Base-by-base conservation (phyloP, 2,329 filamentous ascomycete species). In the Verticillium nonalfalfae region DNA sequence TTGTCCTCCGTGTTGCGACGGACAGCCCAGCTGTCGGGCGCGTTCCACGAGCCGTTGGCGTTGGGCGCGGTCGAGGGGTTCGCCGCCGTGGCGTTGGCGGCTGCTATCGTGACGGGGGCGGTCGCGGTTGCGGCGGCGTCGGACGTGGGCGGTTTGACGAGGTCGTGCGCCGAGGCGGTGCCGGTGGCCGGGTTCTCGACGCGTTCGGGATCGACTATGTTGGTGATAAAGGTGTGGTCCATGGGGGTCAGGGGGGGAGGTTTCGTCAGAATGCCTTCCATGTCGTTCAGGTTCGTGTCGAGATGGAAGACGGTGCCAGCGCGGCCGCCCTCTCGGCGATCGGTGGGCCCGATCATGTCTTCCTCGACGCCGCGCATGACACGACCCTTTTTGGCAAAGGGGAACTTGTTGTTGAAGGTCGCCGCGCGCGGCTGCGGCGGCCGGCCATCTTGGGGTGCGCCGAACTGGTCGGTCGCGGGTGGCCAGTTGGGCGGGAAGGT, bases 11-110 rank as follows among this genome's bases (percentile, higher is more conserved):
- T 85, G 55, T 81, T 81, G 63, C 87, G 88, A 67, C 90, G 91
- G 33, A 98, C 94, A 58, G 91, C 93, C 95, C 95, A 99, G 72
- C 93, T 97, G 73, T 98, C 94, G 1, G 95, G 94, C 3, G 93
- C 93, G 73, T 96, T 91, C 94, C 94, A 99, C 3, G 86, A 85
- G 1, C 88, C 87, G 33, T 59, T 59, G 40, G 45, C 58, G 60
- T 79, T 79, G 18, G 59, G 60, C 5, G 60, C 33, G 26, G 15
- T 56, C 3, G 67, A 62, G 36, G 63, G 57, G 35, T 66, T 64
- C 33, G 58, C 39, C 40, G 67, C 59, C 52, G 69, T 66, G 10
- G 64, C 62, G 15, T 54, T 35, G 33, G 64, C 57, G 18, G 65
- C 56, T 66, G 69, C 56, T 55, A 64, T 52, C 39, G 74, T 76